Evolutionary conservation across 2,329 filamentous ascomycete genomes (phyloP), one percentile per base, ranked within the genome.

Genomic region (Paracamarosporium sp.): DNA sequence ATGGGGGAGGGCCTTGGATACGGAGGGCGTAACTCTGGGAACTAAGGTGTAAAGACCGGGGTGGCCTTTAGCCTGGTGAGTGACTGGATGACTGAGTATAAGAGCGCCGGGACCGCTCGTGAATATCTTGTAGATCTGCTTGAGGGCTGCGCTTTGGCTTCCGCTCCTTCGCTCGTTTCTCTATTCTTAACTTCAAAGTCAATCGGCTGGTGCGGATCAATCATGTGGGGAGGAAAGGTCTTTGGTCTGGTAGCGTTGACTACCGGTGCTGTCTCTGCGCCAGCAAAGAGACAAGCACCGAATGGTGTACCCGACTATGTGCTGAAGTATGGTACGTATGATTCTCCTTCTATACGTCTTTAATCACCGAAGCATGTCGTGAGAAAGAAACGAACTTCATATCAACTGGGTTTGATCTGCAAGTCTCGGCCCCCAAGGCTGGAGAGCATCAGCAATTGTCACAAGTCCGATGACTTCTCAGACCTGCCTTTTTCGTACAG

Each of bases 271-370:
- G 13, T 45, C 6, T 53, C 66, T 24, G 67, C 62, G 13, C 69
- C 71, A 1, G 52, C 65, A n/a, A 50, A 63, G 31, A 62, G 68
- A 47, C 69, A 72, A 25, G 63, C 57, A 13, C 70, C 66, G 20
- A 50, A 36, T 43, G 63, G 66, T n/a, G 66, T 77, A 0, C 76
- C 76, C 12, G 68, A 73, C 24, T 78, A 71, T 64, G 74, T 78
- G 0, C 22, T 77, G 13, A 76, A 73, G 47, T 78, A 78, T 68
- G 76, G 76, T 77, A 51, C 47, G 71, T 60, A 50, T 11, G 15
- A 15, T 9, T 9, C 33, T 30, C 20, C 7, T 31, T 55, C 1
- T 5, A 11, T 22, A 30, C 25, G 20, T 3, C 30, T 15, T 9
- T 12, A 27, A 4, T n/a, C n/a, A n/a, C n/a, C n/a, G n/a, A n/a